Percentiles rank a stretch among this genome's conserved stretches.
Evolutionary conservation across 257 asterid genomes (phyloP).

Genomic region (Penstemon davidsonii): DNA sequence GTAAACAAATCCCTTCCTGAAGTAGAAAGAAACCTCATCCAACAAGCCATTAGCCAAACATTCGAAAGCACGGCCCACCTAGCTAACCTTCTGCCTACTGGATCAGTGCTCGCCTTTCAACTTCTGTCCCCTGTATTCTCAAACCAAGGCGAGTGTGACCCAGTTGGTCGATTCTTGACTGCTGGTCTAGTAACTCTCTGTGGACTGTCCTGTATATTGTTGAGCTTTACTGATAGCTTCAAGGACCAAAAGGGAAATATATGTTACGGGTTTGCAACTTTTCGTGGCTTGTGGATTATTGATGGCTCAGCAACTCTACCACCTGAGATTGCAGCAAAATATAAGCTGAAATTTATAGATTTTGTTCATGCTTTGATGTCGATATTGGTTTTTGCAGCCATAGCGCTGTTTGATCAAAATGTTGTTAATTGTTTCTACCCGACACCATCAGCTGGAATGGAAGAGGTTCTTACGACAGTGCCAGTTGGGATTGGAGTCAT

Average conservation of each 20-base stretch:
- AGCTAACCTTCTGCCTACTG: slow-evolving; percentile 91
- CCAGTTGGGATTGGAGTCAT: slow-evolving; percentile 86
- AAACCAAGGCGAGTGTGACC: slow-evolving; percentile 75
- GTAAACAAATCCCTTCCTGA: slow-evolving; percentile 43
- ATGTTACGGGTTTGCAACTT: slow-evolving; percentile 75
- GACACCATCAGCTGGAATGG: slow-evolving; percentile 49
- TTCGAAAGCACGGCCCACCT: slow-evolving; percentile 81
- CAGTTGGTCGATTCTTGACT: slow-evolving; percentile 50
- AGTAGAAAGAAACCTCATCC: slow-evolving; percentile 63
- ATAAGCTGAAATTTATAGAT: slow-evolving; percentile 69
- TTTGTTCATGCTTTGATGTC: slow-evolving; percentile 87
- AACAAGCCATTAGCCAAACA: slow-evolving; percentile 92
- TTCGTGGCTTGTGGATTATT: slow-evolving; percentile 69
- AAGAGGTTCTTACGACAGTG: slow-evolving; percentile 69
- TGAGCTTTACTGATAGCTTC: slow-evolving; percentile 81
- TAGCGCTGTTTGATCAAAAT: slow-evolving; percentile 70
- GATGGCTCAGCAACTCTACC: slow-evolving; percentile 70
- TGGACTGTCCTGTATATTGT: slow-evolving; percentile 66
- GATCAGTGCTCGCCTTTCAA: slow-evolving; percentile 80
- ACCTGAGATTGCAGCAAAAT: slow-evolving; percentile 47
- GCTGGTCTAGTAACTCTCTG: slow-evolving; percentile 58
- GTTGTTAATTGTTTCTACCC: slow-evolving; percentile 83
- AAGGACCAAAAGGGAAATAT: slow-evolving; percentile 69
- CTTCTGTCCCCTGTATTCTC: slow-evolving; percentile 76
- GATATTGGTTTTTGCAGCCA: slow-evolving; percentile 71